These are phyloP conservation scores for Backusella liffmaniae DNA, from an alignment of 192 early-diverging fungal species.

Conservation along the genomic window DNA sequence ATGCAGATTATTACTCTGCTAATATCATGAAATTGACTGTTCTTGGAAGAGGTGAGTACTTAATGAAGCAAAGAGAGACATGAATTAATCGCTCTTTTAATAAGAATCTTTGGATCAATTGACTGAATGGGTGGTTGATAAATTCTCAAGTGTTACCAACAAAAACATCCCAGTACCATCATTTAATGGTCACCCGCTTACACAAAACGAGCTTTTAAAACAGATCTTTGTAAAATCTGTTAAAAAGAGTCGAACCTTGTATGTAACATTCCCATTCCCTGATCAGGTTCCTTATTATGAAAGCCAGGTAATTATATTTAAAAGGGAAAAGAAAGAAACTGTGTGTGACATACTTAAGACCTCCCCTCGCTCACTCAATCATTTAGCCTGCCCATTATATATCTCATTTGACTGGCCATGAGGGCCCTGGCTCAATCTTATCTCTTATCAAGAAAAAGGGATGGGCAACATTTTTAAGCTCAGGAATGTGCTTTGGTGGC, in stretches of 20 bases:
- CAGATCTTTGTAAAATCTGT: constrained; percentile 63
- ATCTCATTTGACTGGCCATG: constrained; percentile 83
- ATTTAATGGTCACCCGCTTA: constrained; percentile 71
- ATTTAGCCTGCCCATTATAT: constrained; percentile 69
- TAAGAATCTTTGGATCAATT: constrained; percentile 77
- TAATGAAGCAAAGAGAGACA: neutral
- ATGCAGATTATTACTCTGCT: constrained; percentile 83
- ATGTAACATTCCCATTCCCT: constrained; percentile 79
- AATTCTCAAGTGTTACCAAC: constrained; percentile 75
- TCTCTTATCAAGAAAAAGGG: constrained; percentile 77
- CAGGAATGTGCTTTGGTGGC: constrained; percentile 41
- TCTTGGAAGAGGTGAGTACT: constrained; percentile 59
- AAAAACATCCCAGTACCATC: constrained; percentile 61
- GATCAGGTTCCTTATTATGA: constrained; percentile 56
- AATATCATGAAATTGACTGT: constrained; percentile 91
- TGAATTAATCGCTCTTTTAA: neutral
- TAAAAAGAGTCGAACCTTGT: constrained; percentile 65
- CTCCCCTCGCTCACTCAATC: neutral
- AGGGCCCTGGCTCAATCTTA: constrained; percentile 79
- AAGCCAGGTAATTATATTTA: constrained; percentile 27
- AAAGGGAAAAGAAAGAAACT: neutral
- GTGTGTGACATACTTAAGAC: neutral
- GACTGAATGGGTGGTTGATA: constrained; percentile 69
- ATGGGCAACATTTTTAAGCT: constrained; percentile 73
- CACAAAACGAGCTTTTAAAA: constrained; percentile 58